Evolutionary conservation across 805 yeast genomes (phyloP), one percentile per base, ranked within the genome.

Genomic region (Kodamaea kakaduensis): DNA sequence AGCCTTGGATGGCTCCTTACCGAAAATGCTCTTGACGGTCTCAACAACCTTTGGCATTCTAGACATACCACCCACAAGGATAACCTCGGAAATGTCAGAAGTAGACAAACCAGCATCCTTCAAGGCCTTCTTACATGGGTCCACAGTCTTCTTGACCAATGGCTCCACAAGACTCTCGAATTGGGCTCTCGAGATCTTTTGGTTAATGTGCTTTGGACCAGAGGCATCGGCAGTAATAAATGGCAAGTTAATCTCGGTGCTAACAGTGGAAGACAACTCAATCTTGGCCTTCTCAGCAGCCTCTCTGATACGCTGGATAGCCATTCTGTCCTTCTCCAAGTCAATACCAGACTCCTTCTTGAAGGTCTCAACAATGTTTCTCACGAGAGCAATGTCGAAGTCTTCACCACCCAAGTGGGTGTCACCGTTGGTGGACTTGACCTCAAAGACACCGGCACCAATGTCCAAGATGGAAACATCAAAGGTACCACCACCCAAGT

Each of bases 401-500:
- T 84, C 94, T 71, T 84, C 94, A 73, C 94, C 94, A 71, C 94
- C 94, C 59, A 84, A 71, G 69, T 84, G 94, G 50, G 94, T 84
- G 70, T 84, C 93, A 80, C 94, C 97, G 69, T 89, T 89, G 59
- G 97, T 88, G 45, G 96, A 86, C 73, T 88, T 88, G 64, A 88
- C 97, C 76, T 88, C 97, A 56, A 88, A 88, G 50, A 88, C 97
- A 76, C 97, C 97, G 61, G 88, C 87, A 71, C 89, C 96, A 55
- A 88, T 89, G 75, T 89, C 97, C 60, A 88, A 77, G 62, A 88
- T 85, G 53, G 97, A 88, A 68, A 88, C 83, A 83, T 88, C 97
- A 64, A 88, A 88, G 56, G 97, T 88, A 80, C 97, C 97, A 67
- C 97, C 97, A 80, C 97, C 97, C 59, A 88, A 77, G 71, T 88